These are phyloP conservation scores for Monosporascus sp. DNA, from an alignment of 2,329 filamentous ascomycete genomes.

Conservation along the genomic window DNA sequence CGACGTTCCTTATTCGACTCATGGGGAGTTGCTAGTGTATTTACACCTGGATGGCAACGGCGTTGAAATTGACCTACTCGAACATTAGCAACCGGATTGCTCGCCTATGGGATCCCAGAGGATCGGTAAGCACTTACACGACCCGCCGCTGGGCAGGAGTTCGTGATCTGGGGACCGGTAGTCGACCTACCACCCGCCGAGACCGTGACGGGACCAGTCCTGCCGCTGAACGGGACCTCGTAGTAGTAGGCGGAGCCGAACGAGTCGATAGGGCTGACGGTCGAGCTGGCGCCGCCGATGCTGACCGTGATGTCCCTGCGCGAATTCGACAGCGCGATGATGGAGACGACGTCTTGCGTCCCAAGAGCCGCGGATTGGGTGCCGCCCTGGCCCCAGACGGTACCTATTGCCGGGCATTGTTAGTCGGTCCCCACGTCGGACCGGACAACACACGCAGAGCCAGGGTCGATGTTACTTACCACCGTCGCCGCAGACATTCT, in stretches of 20 bases:
- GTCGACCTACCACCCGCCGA: constrained; percentile 30
- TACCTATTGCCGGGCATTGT: constrained; percentile 17
- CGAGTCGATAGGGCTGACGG: constrained; percentile 23
- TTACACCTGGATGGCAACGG: constrained; percentile 29
- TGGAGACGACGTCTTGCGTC: constrained; percentile 39
- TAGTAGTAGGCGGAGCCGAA: constrained; percentile 30
- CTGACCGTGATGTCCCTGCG: constrained; percentile 29
- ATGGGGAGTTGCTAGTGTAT: not conserved
- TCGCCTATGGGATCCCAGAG: not conserved
- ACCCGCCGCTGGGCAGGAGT: constrained; percentile 23
- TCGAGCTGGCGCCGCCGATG: constrained; percentile 31
- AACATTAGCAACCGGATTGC: not conserved
- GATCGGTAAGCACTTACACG: constrained; percentile 15
- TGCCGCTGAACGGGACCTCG: constrained; percentile 32
- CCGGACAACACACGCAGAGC: no score
- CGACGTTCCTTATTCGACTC: no score
- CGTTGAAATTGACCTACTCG: constrained; percentile 29
- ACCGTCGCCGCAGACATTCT: constrained; percentile 28
- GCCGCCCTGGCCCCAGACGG: constrained; percentile 34
- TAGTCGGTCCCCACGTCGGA: not conserved
- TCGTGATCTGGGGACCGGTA: constrained; percentile 32
- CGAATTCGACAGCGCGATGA: constrained; percentile 32
- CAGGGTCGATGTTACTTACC: constrained; percentile 22
- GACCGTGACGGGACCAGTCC: constrained; percentile 34
- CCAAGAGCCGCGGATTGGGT: constrained; percentile 28